Evolutionary conservation across 2,329 filamentous ascomycete genomes (phyloP), one percentile per base, ranked within the genome.

Genomic region (Chrysoporthe cubensis): DNA sequence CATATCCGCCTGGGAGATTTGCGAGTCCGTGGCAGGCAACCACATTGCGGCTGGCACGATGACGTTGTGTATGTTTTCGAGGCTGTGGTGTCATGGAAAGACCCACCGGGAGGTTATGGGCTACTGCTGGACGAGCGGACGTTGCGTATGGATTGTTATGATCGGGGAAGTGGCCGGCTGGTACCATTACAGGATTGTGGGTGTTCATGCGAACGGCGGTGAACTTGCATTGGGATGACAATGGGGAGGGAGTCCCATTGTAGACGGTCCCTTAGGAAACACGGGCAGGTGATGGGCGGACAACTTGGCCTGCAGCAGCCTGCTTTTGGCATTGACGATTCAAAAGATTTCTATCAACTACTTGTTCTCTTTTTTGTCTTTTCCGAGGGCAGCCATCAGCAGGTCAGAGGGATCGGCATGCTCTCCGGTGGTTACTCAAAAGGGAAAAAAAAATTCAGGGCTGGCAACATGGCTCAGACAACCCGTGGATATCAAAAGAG

Each of bases 1-100:
- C 74, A 77, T 78, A 75, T 78, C 78, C 76, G 72, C 76, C 75
- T 76, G 75, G 73, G 76, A 76, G 72, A 68, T 64, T 52, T 74
- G 75, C 74, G 70, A 74, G 73, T 74, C 42, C 75, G 75, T 74
- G 75, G 76, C 74, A 69, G 74, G 69, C 66, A 71, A 72, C 73
- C 73, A 74, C 73, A 71, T 74, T 54, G 76, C 74, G 74, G 73
- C 74, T 74, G 73, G 74, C 72, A 73, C 44, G 52, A 65, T 57
- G 71, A 73, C 71, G 70, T 61, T 68, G 61, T 68, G 62, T 70
- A 70, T 66, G n/a, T 69, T 66, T 70, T 65, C 13, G 62, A 62
- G 66, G 62, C 67, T 56, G 42, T 46, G 64, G 56, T 40, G 57
- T 58, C 59, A n/a, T 34, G 50, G 2, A 26, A 57, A 37, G 59